Conservation (phyloP, 2,329 filamentous ascomycete species). For the Thermothelomyces thermophilus region DNA sequence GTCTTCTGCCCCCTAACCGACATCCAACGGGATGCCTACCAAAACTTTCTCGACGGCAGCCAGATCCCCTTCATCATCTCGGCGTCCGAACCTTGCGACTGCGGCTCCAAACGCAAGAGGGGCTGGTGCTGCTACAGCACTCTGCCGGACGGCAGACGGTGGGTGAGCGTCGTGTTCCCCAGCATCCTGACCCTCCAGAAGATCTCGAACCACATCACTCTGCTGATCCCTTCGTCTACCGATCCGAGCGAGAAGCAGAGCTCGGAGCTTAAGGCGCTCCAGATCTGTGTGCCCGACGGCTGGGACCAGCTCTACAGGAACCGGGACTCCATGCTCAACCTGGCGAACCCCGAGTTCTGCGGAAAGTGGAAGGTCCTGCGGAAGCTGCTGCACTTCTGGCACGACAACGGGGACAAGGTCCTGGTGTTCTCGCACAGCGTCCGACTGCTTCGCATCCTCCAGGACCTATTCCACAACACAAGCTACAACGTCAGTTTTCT, state of each 20-base stretch:
- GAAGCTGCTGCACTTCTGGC: slow-evolving; percentile 83
- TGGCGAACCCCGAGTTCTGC: slow-evolving; percentile 84
- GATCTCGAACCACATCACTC: slow-evolving; percentile 84
- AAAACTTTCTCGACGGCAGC: slow-evolving; percentile 69
- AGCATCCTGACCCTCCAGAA: slow-evolving; percentile 78
- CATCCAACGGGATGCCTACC: slow-evolving; percentile 74
- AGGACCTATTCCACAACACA: slow-evolving; percentile 79
- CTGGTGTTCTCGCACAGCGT: slow-evolving; percentile 93
- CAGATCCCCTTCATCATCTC: slow-evolving; percentile 62
- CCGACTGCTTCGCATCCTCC: slow-evolving; percentile 72
- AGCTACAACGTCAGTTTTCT: slow-evolving; percentile 88
- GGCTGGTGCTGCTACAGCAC: slow-evolving; percentile 73
- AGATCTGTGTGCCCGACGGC: slow-evolving; percentile 64
- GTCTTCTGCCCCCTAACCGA: slow-evolving; percentile 90
- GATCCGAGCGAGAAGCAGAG: slow-evolving; percentile 66
- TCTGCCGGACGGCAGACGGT: slow-evolving; percentile 54
- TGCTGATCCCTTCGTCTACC: slow-evolving; percentile 63
- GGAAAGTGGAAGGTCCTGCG: slow-evolving; percentile 94
- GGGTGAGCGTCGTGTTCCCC: slow-evolving; percentile 78
- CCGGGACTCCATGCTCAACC: slow-evolving; percentile 71
- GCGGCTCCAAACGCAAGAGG: slow-evolving; percentile 59
- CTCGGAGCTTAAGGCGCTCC: slow-evolving; percentile 68
- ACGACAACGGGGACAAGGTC: slow-evolving; percentile 85
- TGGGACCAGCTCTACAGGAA: slow-evolving; percentile 70
- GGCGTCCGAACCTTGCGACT: slow-evolving; percentile 62